Evolutionary conservation across 176 grass and related monocot genomes (phyloP).

Genomic region (Phoenix roebelenii): DNA sequence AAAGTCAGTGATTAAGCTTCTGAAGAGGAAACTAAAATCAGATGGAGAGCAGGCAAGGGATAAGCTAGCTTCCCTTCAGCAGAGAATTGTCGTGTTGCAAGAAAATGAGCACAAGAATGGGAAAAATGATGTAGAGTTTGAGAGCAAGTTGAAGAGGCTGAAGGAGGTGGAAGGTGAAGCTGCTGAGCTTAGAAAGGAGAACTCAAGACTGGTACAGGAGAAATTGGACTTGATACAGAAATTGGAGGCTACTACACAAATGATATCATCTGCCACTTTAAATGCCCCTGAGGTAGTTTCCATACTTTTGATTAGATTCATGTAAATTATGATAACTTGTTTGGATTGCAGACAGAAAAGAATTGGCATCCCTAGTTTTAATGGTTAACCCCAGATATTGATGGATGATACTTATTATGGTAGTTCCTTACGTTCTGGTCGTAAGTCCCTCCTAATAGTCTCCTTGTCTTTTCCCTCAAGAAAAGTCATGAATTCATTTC

Average conservation of each 20-base stretch:
- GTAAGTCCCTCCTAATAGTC: too few relatives aligned
- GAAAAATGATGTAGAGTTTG: constrained; percentile 21
- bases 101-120: constrained; percentile 19
- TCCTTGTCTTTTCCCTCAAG: too few relatives aligned
- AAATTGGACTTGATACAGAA: constrained; percentile 46
- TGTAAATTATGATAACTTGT: too few relatives aligned
- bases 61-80: constrained; percentile 9
- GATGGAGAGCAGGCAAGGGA: constrained; percentile 20
- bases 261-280: constrained; percentile 19
- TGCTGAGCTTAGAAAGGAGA: constrained; percentile 38
- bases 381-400: too few relatives aligned
- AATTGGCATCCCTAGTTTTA: not conserved
- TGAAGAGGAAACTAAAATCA: constrained; percentile 24
- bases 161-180: constrained; percentile 35
- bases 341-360: not conserved
- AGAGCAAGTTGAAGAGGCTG: constrained; percentile 23
- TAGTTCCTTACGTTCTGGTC: too few relatives aligned
- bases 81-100: constrained; percentile 27
- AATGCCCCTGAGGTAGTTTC: constrained; percentile 31
- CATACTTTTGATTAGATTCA: too few relatives aligned
- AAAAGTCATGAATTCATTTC: too few relatives aligned
- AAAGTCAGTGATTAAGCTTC: constrained; percentile 35
- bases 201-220: constrained; percentile 46
- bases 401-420: too few relatives aligned
- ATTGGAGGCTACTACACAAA: constrained; percentile 38